Base-by-base conservation (phyloP, 2,329 filamentous ascomycete species). In the Penicillium sp. region DNA sequence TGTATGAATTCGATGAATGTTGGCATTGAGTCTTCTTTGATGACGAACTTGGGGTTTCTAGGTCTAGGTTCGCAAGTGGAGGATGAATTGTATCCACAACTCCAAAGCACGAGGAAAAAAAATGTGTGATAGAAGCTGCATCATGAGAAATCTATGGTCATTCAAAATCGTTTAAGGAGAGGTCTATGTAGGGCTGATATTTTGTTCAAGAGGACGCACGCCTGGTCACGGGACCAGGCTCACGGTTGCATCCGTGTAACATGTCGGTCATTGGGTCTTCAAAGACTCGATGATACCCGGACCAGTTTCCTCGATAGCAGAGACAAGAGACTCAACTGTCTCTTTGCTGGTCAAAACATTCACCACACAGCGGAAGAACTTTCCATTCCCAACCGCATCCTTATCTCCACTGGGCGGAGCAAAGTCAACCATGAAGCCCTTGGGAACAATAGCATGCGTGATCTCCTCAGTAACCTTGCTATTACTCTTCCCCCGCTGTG, bases 391-490 rank as follows among this genome's bases (percentile, higher is more conserved):
- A n/a, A 73, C 72, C 11, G 81, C 82, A 26, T 76, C 72, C 18
- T 75, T 75, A 61, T 77, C 80, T 52, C 77, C 66, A 40, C 69
- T 73, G 0, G 77, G 75, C 4, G 83, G 83, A 43, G 85, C 84
- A 75, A 81, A 87, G 70, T 88, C 87, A 58, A 89, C 77, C 86
- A 90, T 89, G 63, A 88, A 89, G 0, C 87, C 87, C 59, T 78
- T 79, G 14, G 63, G 60, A 42, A 89, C 77, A 61, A 90, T 73
- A 26, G 70, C 74, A 55, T 77, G 73, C 6, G 81, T 80, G 46
- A 89, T 80, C 37, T 74, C 72, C 60, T 78, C 79, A 4, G 87
- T 89, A 6, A 79, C 69, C 62, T 71, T 75, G 49, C 81, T 81
- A 68, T 87, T 88, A 49, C 69, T 71, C 53, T 77, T 74, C 59